These are phyloP conservation scores for Botrytis cinerea DNA, from an alignment of 2,329 filamentous ascomycete genomes.

Conservation along the genomic window DNA sequence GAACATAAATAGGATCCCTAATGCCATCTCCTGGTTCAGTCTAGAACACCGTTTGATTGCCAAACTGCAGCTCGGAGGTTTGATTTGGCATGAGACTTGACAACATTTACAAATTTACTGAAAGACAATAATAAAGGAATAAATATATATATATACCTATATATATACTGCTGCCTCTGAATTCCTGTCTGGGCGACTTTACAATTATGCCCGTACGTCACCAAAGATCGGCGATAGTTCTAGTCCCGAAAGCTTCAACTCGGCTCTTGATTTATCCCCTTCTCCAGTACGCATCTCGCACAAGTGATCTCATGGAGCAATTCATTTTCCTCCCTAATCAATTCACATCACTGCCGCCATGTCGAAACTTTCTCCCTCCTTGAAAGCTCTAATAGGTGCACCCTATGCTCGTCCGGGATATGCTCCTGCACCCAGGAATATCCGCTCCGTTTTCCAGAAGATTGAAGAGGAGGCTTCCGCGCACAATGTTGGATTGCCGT, in stretches of 20 bases:
- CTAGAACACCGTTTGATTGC: background rate
- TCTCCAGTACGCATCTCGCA: background rate
- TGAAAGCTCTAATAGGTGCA: conserved; percentile 75
- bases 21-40: background rate
- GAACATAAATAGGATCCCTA: background rate
- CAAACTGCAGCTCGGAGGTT: background rate
- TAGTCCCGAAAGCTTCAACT: background rate
- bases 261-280: background rate
- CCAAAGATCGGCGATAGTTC: background rate
- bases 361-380: conserved; percentile 70
- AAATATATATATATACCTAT: too few relatives aligned
- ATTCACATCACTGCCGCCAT: conserved; percentile 46
- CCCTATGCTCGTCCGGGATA: conserved; percentile 66
- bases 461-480: conserved; percentile 64
- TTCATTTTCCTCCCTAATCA: background rate
- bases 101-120: background rate
- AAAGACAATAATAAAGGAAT: background rate
- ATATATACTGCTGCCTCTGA: background rate
- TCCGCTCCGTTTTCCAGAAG: conserved; percentile 62
- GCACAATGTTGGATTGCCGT: conserved; percentile 62
- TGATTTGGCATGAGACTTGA: background rate
- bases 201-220: background rate
- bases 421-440: conserved; percentile 62
- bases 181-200: background rate
- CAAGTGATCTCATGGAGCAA: conserved; percentile 12